Percentiles rank a stretch among this genome's conserved stretches.
phyloP scores from a whole-genome alignment of 2,329 filamentous ascomycete species.

The Coniochaeta ligniaria region DNA sequence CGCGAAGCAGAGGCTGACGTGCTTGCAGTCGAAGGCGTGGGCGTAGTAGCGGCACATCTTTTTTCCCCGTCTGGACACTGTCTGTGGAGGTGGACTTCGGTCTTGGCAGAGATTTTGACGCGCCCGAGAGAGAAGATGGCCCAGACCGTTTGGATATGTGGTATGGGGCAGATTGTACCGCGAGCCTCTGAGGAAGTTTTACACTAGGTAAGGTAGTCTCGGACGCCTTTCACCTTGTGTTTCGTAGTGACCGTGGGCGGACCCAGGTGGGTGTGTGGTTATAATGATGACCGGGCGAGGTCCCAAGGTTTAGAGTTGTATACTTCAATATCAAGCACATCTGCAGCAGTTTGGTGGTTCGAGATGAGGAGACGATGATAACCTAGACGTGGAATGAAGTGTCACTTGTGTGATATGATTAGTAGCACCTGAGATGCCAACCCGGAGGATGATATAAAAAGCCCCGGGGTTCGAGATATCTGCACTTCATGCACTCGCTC shows the following conservation, averaged over 20 bases:
- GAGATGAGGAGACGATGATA: background rate
- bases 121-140: background rate
- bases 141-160: too few relatives aligned
- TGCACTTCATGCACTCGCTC: background rate
- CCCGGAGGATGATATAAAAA: background rate
- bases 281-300: background rate
- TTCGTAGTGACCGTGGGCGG: background rate
- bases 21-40: constrained; percentile 26
- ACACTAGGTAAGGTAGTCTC: background rate
- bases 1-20: constrained; percentile 25
- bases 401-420: background rate
- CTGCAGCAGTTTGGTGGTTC: background rate
- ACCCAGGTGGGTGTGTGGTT: background rate
- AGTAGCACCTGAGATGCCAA: background rate
- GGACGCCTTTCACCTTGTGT: background rate
- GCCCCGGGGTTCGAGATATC: background rate
- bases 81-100: too few relatives aligned
- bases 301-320: background rate
- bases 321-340: background rate
- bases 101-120: too few relatives aligned
- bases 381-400: background rate
- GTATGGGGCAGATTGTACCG: too few relatives aligned
- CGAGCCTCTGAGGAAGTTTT: background rate
- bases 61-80: background rate
- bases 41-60: constrained; percentile 31